Evolutionary conservation across 768 basidiomycete genomes (phyloP).

Genomic region (Pleurotus tuber-regium): DNA sequence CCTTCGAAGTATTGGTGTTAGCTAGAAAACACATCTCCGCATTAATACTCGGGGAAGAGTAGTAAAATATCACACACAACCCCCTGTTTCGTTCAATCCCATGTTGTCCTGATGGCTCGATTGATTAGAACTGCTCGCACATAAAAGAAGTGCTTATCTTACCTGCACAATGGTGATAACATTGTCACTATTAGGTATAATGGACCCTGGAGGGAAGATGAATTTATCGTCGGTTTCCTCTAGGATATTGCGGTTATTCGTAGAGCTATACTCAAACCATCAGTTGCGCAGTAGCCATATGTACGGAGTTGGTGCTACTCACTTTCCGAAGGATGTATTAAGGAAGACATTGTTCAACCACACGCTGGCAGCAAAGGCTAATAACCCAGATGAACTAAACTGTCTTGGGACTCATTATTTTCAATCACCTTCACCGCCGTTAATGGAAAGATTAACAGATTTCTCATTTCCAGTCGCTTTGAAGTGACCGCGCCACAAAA

Average conservation of each 20-base stretch:
- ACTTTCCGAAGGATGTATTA: conserved; percentile 75
- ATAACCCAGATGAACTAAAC: neutral
- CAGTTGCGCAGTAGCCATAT: neutral
- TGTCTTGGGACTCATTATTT: no score
- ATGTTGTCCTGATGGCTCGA: conserved; percentile 59
- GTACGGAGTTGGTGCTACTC: conserved; percentile 19
- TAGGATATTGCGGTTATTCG: conserved; percentile 57
- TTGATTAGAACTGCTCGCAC: neutral
- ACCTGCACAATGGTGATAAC: conserved; percentile 79
- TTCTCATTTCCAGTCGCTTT: conserved; percentile 55
- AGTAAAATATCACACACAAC: conserved; percentile 29
- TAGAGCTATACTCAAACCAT: conserved; percentile 44
- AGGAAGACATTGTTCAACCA: conserved; percentile 78
- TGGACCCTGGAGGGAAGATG: conserved; percentile 54
- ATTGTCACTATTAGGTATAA: conserved; percentile 57
- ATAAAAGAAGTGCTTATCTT: neutral
- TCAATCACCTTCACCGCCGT: conserved; percentile 74
- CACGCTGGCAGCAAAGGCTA: conserved; percentile 77
- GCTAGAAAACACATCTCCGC: conserved; percentile 20
- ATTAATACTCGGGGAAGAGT: neutral
- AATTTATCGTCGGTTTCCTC: conserved; percentile 71
- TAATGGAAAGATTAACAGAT: conserved; percentile 72
- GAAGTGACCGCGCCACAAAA: conserved; percentile 85
- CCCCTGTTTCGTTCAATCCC: conserved; percentile 67
- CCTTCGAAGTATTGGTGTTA: conserved; percentile 55